Evolutionary conservation across 169 alveolate genomes (phyloP), one percentile per base, ranked within the genome.

Genomic region (Hepatocystis sp.): DNA sequence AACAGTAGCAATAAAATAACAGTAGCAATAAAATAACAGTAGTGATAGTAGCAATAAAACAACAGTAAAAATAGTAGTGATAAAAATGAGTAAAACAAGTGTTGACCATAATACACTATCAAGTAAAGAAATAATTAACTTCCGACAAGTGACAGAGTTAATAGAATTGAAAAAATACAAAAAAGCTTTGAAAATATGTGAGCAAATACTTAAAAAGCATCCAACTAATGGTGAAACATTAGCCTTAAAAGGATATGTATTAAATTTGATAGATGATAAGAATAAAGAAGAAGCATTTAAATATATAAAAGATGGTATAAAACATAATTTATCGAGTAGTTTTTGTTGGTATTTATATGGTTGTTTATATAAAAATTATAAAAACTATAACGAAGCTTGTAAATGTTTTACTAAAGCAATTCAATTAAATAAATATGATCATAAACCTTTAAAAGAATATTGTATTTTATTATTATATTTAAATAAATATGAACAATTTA

Each of bases 331-430:
- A 30, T 76, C 76, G 23, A 76, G 88, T 63, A 52, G 66, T 76
- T 76, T 76, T 63, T 76, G 88, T 51, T 76, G 88, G 88, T 76
- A 76, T 63, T 42, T 76, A 46, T 76, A 76, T 76, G 88, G 88
- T 10, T 76, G 88, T 13, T 63, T 76, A 32, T 76, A 76, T 52
- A 76, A 76, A 60, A 58, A 17, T 2, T 76, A 76, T 23, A 76
- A 76, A 47, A 76, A 76, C 58, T 58, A 76, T 58, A 76, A 76
- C 19, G 88, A 76, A 21, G 71, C 88, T 27, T 76, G 56, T 40
- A 76, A 76, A 39, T 76, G 88, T 58, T 76, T 34, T 64, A 32
- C 58, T 30, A 76, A 76, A n/a, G 27, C 88, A 8, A 5, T 76
- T 10, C 39, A 76, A 51, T 47, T 76, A 17, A 76, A 76, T 49